Base-by-base conservation (phyloP, 306 rosid species). In the Bauhinia variegata region DNA sequence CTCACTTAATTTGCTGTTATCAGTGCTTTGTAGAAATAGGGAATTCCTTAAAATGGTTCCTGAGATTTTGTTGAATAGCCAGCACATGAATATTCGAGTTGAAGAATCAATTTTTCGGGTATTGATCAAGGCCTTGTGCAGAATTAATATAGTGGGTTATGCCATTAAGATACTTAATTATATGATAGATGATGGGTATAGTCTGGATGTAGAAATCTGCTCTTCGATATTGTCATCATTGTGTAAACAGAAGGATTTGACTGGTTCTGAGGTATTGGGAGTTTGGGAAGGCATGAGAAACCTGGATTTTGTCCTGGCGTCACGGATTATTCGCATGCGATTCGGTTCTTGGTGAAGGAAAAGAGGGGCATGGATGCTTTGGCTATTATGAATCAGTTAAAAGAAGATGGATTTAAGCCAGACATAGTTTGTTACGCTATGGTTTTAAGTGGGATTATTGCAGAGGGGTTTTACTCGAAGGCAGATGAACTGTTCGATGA, bases 351-450 rank as follows among this genome's bases (percentile, higher is more conserved):
- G 83, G 81, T 78, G 73, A 87, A 72, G 67, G 80, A 77, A 66
- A 82, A 82, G 59, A 80, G 38, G 75, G 85, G 78, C 68, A 57
- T 17, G 73, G 83, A 83, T 75, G 90, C 95, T 51, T 36, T 86
- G 63, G 70, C 63, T 5, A 59, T 89, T 60, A 56, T 89, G 82
- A 68, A 61, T 54, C 79, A 70, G 88, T 78, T 82, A 77, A 87
- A 92, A 71, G 71, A 15, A 13, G 85, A 74, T 43, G 86, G 92
- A 61, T 71, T 82, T 60, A 84, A 86, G 73, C 95, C 95, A 31
- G 91, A 87, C 51, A 66, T 85, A 74, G 86, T 89, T 67, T 85
- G 87, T 54, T 92, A 89, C 68, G 89, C 92, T 15, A 84, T 84
- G 91, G 87, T 84, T 72, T 79, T 92, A 54, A 73, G 72, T 64